Conservation (phyloP, 164 flowering plant genomes). For the Paratinospora sagittata region DNA sequence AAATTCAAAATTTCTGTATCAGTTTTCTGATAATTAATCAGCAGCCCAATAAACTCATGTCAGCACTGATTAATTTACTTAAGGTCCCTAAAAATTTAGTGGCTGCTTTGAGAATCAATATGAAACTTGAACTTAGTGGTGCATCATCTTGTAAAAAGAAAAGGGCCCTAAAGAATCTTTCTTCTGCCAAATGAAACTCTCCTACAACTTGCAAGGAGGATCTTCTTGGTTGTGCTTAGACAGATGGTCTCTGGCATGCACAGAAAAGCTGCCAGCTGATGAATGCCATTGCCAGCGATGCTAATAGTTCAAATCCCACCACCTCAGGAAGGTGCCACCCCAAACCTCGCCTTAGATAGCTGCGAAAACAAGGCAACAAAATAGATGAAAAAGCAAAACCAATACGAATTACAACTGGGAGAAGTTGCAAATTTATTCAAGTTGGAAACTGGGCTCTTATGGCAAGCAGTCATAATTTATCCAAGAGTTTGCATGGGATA, state of each 20-base stretch:
- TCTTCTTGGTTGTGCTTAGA: slow-evolving; percentile 24
- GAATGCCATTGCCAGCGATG: slow-evolving; percentile 81
- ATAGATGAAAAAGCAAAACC: background rate
- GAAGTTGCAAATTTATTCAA: too few species aligned
- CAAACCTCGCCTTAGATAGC: slow-evolving; percentile 76
- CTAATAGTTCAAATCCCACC: slow-evolving; percentile 75
- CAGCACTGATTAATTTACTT: background rate
- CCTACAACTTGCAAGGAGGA: background rate
- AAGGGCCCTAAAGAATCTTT: background rate
- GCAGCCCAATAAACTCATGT: background rate
- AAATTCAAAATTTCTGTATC: background rate
- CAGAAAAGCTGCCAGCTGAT: slow-evolving; percentile 82
- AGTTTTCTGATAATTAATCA: background rate
- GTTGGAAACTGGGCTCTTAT: too few species aligned
- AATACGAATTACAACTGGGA: too few species aligned
- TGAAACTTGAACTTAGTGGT: background rate
- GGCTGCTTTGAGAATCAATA: background rate
- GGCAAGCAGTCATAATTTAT: too few species aligned
- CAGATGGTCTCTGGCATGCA: slow-evolving; percentile 84
- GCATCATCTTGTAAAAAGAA: background rate
- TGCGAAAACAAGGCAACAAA: slow-evolving; percentile 29
- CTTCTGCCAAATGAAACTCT: background rate
- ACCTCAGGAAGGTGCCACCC: slow-evolving; percentile 88
- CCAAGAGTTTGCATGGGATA: too few species aligned
- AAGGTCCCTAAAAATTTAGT: background rate